phyloP scores from a whole-genome alignment of 2,329 filamentous ascomycete species.

The Trichoderma koningiopsis region DNA sequence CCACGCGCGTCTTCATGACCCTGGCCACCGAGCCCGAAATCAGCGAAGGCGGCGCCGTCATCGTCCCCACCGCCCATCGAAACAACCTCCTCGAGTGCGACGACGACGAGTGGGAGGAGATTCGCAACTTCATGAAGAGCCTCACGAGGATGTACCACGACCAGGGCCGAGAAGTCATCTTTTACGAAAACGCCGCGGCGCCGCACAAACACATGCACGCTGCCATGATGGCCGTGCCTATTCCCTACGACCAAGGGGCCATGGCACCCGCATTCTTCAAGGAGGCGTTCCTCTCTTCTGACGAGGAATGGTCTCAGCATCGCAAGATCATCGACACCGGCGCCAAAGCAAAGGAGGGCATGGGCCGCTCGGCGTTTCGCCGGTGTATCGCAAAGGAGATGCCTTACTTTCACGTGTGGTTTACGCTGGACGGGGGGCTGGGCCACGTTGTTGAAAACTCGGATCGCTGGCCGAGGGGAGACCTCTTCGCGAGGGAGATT shows the following conservation, averaged over 20 bases:
- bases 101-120: constrained; percentile 98
- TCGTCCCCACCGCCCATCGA: constrained; percentile 85
- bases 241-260: constrained; percentile 88
- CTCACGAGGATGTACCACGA: constrained; percentile 93
- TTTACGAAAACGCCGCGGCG: constrained; percentile 93
- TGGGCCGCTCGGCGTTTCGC: constrained; percentile 82
- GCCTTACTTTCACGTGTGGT: constrained; percentile 99
- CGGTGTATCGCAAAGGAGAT: constrained; percentile 86
- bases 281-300: constrained; percentile 84
- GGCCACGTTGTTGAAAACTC: constrained; percentile 91
- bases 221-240: constrained; percentile 79
- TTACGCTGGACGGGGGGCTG: constrained; percentile 83
- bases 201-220: constrained; percentile 81
- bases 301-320: constrained; percentile 96
- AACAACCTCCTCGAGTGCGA: constrained; percentile 95
- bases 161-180: constrained; percentile 87
- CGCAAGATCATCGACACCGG: constrained; percentile 90
- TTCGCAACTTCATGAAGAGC: constrained; percentile 98
- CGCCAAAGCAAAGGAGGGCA: constrained; percentile 59
- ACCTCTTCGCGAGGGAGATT: constrained; percentile 89
- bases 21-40: constrained; percentile 88
- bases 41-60: constrained; percentile 78
- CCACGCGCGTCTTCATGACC: constrained; percentile 83
- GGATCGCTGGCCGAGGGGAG: constrained; percentile 82
- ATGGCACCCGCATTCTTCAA: constrained; percentile 93